Conservation (phyloP, 2,329 filamentous ascomycete species). For the Aspergillus piperis region DNA sequence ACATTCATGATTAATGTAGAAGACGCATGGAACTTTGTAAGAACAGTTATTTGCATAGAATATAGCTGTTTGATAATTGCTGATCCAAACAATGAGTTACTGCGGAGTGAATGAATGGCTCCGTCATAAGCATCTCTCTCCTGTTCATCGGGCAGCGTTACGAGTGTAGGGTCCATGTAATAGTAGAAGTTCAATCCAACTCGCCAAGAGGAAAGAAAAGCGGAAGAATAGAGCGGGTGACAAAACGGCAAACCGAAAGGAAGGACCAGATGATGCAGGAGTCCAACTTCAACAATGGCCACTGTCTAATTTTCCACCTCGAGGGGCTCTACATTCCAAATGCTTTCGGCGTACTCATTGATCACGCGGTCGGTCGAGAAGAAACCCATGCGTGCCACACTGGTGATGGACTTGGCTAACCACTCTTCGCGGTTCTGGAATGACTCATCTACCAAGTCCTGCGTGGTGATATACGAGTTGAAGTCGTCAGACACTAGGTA, state of each 20-base stretch:
- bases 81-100: background rate
- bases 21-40: background rate
- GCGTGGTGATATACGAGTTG: constrained; percentile 89
- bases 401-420: constrained; percentile 85
- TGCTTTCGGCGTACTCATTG: constrained; percentile 93
- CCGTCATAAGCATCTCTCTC: background rate
- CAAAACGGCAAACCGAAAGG: background rate
- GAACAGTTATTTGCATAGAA: background rate
- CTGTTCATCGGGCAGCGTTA: background rate
- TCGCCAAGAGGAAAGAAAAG: background rate
- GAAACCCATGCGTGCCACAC: constrained; percentile 94
- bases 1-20: background rate
- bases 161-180: background rate
- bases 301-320: constrained; percentile 41
- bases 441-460: constrained; percentile 84
- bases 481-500: constrained; percentile 98
- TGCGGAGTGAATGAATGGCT: background rate
- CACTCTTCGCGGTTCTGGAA: constrained; percentile 92
- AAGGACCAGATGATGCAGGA: background rate
- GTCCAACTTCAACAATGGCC: background rate
- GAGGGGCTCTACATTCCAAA: constrained; percentile 94
- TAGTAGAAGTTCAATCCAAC: background rate
- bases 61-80: background rate
- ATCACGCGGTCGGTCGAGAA: constrained; percentile 95
- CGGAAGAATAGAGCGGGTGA: background rate